Evolutionary conservation across 1,284 basidiomycete species (phyloP).

Genomic region (Golubevia pallescens): DNA sequence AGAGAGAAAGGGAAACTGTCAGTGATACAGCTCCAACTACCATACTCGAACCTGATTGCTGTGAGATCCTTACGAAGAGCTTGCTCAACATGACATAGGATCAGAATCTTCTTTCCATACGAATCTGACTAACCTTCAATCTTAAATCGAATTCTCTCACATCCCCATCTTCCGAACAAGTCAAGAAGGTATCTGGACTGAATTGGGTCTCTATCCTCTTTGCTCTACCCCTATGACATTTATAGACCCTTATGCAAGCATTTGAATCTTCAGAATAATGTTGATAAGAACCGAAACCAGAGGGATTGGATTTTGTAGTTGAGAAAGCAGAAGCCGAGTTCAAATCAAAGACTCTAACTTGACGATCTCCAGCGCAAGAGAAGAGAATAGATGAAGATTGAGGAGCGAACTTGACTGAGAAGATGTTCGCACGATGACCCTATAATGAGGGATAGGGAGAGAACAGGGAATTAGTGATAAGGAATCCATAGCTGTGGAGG

Average conservation of each 20-base stretch:
- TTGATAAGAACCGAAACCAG: constrained; percentile 13
- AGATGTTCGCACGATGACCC: constrained; percentile 81
- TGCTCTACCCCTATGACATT: constrained; percentile 56
- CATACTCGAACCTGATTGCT: no score
- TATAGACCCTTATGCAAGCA: constrained; percentile 40
- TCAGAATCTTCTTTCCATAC: neutral
- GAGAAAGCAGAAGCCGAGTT: constrained; percentile 4
- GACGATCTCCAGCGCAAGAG: constrained; percentile 78
- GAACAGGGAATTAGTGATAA: neutral
- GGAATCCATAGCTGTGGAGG: neutral
- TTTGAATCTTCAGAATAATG: constrained; percentile 4
- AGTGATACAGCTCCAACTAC: no score
- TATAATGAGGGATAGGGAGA: neutral
- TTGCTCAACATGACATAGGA: no score
- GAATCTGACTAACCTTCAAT: constrained; percentile 13
- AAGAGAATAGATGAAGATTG: constrained; percentile 67
- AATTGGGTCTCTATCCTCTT: constrained; percentile 84
- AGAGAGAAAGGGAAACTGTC: neutral
- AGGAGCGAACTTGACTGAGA: constrained; percentile 82
- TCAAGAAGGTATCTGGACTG: constrained; percentile 81
- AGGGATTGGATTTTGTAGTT: constrained; percentile 15
- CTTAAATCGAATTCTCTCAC: constrained; percentile 19
- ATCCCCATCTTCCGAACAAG: constrained; percentile 77
- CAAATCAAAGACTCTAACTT: constrained; percentile 83
- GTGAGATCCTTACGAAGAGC: no score